Evolutionary conservation across 257 asterid species (phyloP).

Genomic region (Jaltomata sinuosa): DNA sequence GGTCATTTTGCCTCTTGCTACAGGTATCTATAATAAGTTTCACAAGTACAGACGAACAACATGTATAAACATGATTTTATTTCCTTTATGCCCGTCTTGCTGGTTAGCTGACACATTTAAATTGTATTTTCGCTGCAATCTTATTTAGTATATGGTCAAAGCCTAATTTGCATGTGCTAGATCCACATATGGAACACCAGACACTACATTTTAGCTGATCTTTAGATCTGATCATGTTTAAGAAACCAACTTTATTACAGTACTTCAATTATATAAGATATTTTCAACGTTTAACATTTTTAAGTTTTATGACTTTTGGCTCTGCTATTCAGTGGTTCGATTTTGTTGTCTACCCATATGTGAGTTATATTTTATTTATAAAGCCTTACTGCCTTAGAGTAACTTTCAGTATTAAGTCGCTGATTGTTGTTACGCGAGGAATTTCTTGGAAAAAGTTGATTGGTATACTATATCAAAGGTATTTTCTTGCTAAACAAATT

Average conservation of each 20-base stretch:
- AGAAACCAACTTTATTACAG: background rate
- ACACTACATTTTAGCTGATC: background rate
- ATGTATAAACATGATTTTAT: background rate
- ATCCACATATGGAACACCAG: background rate
- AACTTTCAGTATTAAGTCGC: background rate
- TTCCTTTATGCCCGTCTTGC: background rate
- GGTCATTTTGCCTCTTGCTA: slow-evolving; percentile 44
- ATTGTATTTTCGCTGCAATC: background rate
- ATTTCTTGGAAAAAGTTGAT: background rate
- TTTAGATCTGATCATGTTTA: background rate
- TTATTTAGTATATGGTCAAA: background rate
- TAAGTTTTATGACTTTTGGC: background rate
- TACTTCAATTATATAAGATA: slow-evolving; percentile 19
- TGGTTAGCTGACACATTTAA: background rate
- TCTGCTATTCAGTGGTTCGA: slow-evolving; percentile 43
- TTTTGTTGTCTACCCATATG: background rate
- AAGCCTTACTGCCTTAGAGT: background rate
- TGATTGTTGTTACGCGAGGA: background rate
- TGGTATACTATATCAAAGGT: background rate
- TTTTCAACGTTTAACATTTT: background rate
- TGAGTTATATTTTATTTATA: background rate
- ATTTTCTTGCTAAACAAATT: background rate
- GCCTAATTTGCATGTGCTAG: background rate
- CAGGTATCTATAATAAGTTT: slow-evolving; percentile 36
- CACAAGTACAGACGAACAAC: background rate